Base-by-base conservation (phyloP, 371 early-diverging fungal genomes). In the Catenaria anguillulae region DNA sequence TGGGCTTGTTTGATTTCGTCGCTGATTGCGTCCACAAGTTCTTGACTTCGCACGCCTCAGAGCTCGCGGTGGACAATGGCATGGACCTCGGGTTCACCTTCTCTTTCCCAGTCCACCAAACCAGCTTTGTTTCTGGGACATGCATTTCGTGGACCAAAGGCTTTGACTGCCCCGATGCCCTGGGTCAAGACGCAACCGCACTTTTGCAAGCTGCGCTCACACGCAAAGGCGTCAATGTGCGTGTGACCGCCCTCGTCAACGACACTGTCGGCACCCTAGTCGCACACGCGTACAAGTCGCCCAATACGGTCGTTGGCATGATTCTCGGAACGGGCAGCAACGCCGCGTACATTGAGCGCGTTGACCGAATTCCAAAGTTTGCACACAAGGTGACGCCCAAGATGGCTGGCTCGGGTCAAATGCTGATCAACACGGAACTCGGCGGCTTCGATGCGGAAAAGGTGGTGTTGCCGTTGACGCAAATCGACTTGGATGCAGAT, bases 241-340 rank as follows among this genome's bases (percentile, higher is more conserved):
- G 81, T 50, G 85, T 93, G 46, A 79, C 85, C 48, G 95, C 96
- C 17, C 73, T 96, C 31, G 85, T 97, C 63, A 97, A 97, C 71
- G 97, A 97, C 74, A 93, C 98, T 0, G 94, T 93, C 8, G 95
- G 95, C 33, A 93, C 95, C 0, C 75, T 93, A 24, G 73, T 93
- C 33, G 83, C 92, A 48, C 85, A 92, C 62, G 89, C 90, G 0
- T 94, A 92, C 79, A 68, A 73, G 56, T 72, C 85, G 58, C 88
- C 92, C 12, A 77, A 78, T 37, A 92, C 93, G 36, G 69, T 80
- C 66, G 79, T 91, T 67, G 94, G 93, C 64, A 84, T 92, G 55
- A 93, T 93, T 65, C 76, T 95, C 19, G 98, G 98, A 62, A 97
- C 98, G 19, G 98, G 98, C 45, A 83, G 91, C 55, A 97, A 97